Evolutionary conservation across 1,284 basidiomycete species (phyloP).

Genomic region (Ganoderma sp.): DNA sequence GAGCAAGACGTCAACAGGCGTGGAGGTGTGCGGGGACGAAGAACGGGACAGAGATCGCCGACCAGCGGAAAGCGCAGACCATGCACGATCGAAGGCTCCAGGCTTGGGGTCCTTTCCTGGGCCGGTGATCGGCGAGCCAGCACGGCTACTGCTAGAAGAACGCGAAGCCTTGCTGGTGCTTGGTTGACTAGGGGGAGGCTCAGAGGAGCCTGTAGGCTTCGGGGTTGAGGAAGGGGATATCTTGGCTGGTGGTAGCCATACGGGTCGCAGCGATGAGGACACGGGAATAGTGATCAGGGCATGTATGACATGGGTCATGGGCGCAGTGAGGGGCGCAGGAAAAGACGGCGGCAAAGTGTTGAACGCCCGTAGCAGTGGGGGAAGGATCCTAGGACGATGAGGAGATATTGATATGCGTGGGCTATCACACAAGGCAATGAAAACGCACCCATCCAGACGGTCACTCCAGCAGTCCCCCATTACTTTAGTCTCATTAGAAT

Average conservation of each 20-base stretch:
- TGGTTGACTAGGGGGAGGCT: conserved; percentile 30
- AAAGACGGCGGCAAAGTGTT: conserved; percentile 62
- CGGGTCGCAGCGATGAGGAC: conserved; percentile 53
- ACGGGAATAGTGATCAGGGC: conserved; percentile 75
- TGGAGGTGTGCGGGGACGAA: conserved; percentile 35
- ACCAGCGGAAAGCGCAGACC: conserved; percentile 61
- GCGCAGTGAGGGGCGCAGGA: conserved; percentile 65
- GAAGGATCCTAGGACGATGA: conserved; percentile 52
- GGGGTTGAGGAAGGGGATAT: conserved; percentile 40
- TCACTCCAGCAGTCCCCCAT: conserved; percentile 73
- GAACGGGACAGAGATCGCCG: conserved; percentile 55
- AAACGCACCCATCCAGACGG: conserved; percentile 67
- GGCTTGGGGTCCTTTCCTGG: conserved; percentile 47
- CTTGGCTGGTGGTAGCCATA: conserved; percentile 54
- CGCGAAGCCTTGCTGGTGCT: conserved; percentile 21
- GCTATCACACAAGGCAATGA: background rate
- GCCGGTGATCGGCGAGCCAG: conserved; percentile 45
- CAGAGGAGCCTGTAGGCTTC: conserved; percentile 32
- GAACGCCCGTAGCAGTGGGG: conserved; percentile 67
- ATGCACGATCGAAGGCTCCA: conserved; percentile 66
- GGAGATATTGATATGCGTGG: conserved; percentile 2
- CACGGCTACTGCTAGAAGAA: conserved; percentile 39
- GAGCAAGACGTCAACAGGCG: conserved; percentile 57
- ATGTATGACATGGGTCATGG: conserved; percentile 78
- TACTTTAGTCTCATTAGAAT: conserved; percentile 42